Conservation (phyloP, 2,329 filamentous ascomycete species). For the Thermomyces lanuginosus region DNA sequence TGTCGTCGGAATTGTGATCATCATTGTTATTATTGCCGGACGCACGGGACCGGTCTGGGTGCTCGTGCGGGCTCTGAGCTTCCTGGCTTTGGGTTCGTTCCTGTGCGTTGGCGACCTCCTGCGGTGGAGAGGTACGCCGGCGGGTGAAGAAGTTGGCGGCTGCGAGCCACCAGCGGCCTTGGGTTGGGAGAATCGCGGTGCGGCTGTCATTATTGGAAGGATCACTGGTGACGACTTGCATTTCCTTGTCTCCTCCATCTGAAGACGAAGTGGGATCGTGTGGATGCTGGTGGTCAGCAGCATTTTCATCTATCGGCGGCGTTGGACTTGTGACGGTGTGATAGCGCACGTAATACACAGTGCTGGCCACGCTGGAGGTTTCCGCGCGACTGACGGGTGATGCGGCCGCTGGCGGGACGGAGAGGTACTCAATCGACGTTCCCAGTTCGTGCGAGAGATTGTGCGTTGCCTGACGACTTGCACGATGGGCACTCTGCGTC, state of each 20-base stretch:
- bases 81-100: constrained; percentile 33
- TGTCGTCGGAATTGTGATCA: constrained; percentile 2
- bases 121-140: constrained; percentile 41
- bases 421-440: constrained; percentile 14
- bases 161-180: constrained; percentile 31
- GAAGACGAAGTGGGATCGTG: too few relatives aligned
- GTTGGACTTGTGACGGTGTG: constrained; percentile 37
- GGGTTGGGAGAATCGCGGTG: constrained; percentile 8
- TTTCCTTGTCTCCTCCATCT: constrained; percentile 10
- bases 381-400: constrained; percentile 45
- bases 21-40: too few relatives aligned
- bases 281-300: constrained; percentile 12
- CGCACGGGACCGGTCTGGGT: too few relatives aligned
- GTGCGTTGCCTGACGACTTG: constrained; percentile 7
- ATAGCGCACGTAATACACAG: constrained; percentile 47
- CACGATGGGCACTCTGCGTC: constrained; percentile 12
- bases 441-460: constrained; percentile 6
- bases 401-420: constrained; percentile 32
- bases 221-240: neutral
- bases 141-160: constrained; percentile 43
- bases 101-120: constrained; percentile 42
- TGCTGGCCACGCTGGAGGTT: constrained; percentile 46
- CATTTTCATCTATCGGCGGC: constrained; percentile 17
- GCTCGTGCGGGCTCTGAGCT: too few relatives aligned
- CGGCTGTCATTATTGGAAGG: constrained; percentile 1